These are phyloP conservation scores for Hypomyces perniciosus DNA, from an alignment of 2,329 filamentous ascomycete genomes.

Conservation along the genomic window DNA sequence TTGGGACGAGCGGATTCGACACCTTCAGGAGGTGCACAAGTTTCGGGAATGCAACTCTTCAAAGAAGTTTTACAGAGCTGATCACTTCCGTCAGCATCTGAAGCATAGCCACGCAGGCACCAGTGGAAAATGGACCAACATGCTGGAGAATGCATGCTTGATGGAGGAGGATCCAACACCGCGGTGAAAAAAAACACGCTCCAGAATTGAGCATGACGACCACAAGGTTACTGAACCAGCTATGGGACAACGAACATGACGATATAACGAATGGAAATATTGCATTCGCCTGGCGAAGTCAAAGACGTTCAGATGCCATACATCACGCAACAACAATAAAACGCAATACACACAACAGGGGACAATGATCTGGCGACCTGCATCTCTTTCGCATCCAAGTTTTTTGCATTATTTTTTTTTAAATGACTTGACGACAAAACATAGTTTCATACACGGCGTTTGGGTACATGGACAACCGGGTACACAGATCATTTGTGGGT, in stretches of 20 bases:
- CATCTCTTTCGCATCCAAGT: conserved; percentile 1
- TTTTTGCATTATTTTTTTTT: not conserved
- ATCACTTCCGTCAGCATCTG: conserved; percentile 95
- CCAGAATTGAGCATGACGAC: not conserved
- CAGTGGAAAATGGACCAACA: conserved; percentile 98
- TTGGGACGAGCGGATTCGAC: conserved; percentile 80
- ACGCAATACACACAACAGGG: too few species aligned
- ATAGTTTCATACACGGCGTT: conserved; percentile 4
- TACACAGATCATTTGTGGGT: not conserved
- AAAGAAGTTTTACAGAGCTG: conserved; percentile 96
- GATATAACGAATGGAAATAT: conserved; percentile 5
- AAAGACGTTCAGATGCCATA: too few species aligned
- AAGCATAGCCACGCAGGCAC: conserved; percentile 96
- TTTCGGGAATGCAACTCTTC: conserved; percentile 96
- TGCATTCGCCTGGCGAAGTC: conserved; percentile 1
- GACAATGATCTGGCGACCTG: too few species aligned
- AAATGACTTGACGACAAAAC: conserved; percentile 3
- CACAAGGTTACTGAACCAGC: too few species aligned
- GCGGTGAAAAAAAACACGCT: conserved; percentile 18
- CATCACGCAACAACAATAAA: not conserved
- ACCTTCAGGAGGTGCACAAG: conserved; percentile 88
- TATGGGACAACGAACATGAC: not conserved
- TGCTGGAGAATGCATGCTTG: conserved; percentile 96
- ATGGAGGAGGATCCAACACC: conserved; percentile 63
- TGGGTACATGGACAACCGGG: not conserved